These are phyloP conservation scores for Cladosporium sp. DNA, from an alignment of 2,329 filamentous ascomycete species.

Conservation along the genomic window DNA sequence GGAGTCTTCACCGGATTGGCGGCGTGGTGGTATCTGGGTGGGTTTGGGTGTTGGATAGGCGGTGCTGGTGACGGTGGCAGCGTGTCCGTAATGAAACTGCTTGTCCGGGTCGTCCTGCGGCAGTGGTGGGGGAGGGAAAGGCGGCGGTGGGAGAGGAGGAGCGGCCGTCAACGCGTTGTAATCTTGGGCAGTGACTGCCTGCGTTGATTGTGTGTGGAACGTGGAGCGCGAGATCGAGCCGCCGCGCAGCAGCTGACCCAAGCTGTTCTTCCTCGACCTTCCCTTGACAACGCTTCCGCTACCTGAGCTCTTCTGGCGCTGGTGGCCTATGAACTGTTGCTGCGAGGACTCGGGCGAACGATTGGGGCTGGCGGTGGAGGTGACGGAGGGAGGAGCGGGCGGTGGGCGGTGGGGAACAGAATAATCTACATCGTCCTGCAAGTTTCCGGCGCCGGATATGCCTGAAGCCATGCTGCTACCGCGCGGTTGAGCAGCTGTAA, in stretches of 20 bases:
- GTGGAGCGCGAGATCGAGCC: background rate
- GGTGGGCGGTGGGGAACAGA: conserved; percentile 19
- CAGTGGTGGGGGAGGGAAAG: conserved; percentile 1
- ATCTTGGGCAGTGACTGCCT: background rate
- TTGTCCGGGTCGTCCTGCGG: background rate
- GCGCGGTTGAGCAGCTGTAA: background rate
- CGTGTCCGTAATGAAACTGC: conserved; percentile 5
- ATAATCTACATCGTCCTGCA: conserved; percentile 22
- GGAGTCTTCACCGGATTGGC: conserved; percentile 6
- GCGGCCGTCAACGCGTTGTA: conserved; percentile 2
- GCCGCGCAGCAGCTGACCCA: conserved; percentile 6
- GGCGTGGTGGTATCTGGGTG: background rate
- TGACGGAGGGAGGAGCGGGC: conserved; percentile 15
- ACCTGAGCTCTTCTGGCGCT: conserved; percentile 10
- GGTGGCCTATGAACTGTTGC: background rate
- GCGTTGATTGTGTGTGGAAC: background rate
- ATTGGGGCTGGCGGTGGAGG: conserved; percentile 11
- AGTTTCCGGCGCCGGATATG: conserved; percentile 18
- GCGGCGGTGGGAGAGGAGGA: background rate
- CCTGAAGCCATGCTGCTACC: conserved; percentile 19
- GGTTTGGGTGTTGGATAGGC: conserved; percentile 1
- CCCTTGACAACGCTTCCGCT: conserved; percentile 5
- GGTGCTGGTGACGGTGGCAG: conserved; percentile 7
- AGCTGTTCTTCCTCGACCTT: conserved; percentile 12
- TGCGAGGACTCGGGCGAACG: conserved; percentile 7